Base-by-base conservation (phyloP, 768 basidiomycete genomes). In the Harrya chromipes region DNA sequence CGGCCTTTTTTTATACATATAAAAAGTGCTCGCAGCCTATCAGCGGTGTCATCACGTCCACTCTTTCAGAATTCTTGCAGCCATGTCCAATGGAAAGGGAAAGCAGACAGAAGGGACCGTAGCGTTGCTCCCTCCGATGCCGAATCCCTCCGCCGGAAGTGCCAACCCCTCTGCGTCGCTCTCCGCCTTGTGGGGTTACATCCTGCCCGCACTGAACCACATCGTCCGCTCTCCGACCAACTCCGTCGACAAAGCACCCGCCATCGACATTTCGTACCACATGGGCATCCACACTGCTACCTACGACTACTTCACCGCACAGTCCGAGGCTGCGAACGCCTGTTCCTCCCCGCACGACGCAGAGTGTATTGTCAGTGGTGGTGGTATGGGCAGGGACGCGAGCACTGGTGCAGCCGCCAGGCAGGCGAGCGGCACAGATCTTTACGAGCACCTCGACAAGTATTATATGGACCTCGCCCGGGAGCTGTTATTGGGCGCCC, bases 211-310 rank as follows among this genome's bases (percentile, higher is more conserved):
- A 21, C 70, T 89, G 34, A 82, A 88, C 61, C 85, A 89, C 64
- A 87, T 89, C 62, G 72, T 89, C 50, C 83, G 83, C 55, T 79
- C 79, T n/a, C 77, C 85, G 24, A 78, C 80, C 26, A 82, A 84
- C 61, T 72, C 76, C 54, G 56, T 72, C 43, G 67, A 72, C 54
- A 87, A 84, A 63, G 81, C 84, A 6, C 87, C 87, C 31, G 72
- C 83, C 12, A 81, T 89, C 57, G 87, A 87, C 55, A 76, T 85
- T 48, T 76, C 71, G 23, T 85, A 86, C 56, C 86, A 88, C 61
- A 81, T 85, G 63, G 85, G 85, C 50, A 83, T 89, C 35, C 85
- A 89, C 66, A 86, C 87, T 17, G 84, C 86, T n/a, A 82, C 82
- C 48, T 89, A 90, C 74, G 87, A 88, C 71, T 89, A 87, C 79